A percentile compares a stretch with the other conserved stretches of the same genome.
phyloP scores from a whole-genome alignment of 805 yeast species.

The Tanozyma kutaoensis region DNA sequence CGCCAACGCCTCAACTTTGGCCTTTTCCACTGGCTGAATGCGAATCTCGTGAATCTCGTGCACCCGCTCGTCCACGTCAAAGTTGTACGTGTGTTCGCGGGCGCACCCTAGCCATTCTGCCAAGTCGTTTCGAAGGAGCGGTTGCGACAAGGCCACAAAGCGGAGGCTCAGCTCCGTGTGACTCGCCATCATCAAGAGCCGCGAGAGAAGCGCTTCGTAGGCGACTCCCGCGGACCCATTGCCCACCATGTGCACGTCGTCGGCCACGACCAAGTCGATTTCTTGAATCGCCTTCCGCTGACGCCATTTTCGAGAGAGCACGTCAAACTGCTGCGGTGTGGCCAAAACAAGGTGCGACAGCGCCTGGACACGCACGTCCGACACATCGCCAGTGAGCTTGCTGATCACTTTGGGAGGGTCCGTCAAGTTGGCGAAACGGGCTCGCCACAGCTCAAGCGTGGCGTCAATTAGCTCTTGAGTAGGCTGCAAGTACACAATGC shows the following conservation, averaged over 20 bases:
- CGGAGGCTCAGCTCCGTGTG: constrained; percentile 48
- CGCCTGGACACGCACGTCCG: constrained; percentile 44
- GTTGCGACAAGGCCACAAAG: constrained; percentile 54
- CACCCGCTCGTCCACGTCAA: no score
- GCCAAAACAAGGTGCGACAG: constrained; percentile 56
- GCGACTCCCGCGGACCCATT: constrained; percentile 37
- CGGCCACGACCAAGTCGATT: constrained; percentile 58
- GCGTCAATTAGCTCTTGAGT: constrained; percentile 39
- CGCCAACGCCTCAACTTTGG: no score
- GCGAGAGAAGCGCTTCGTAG: constrained; percentile 59
- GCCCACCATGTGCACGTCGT: constrained; percentile 60
- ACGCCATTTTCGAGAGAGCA: constrained; percentile 70
- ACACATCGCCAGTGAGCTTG: constrained; percentile 39
- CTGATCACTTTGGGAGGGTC: constrained; percentile 42
- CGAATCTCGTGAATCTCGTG: no score
- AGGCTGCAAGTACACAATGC: constrained; percentile 64
- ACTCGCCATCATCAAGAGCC: constrained; percentile 57
- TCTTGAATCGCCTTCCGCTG: constrained; percentile 56
- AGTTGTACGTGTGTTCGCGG: constrained; percentile 52
- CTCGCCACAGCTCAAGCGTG: constrained; percentile 37
- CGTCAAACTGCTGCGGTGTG: constrained; percentile 71
- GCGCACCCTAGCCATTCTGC: constrained; percentile 79
- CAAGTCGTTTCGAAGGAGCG: constrained; percentile 68
- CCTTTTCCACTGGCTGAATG: no score
- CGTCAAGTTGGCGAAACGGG: constrained; percentile 30